phyloP scores from a whole-genome alignment of 148 eudicot species.

The Camellia granthamiana region DNA sequence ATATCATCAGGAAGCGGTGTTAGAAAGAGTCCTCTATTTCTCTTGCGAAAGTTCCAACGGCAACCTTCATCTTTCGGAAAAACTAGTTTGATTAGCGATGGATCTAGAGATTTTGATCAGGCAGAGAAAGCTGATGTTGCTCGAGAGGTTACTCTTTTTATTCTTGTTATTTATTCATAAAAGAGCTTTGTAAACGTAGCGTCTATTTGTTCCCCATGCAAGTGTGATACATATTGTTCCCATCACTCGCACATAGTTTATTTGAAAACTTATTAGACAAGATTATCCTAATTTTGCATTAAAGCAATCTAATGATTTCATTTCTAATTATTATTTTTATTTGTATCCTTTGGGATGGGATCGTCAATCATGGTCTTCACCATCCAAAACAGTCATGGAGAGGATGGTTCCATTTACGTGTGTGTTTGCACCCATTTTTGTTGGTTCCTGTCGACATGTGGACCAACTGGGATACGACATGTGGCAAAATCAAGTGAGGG shows the following conservation, averaged over 20 bases:
- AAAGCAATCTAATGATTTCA: not conserved
- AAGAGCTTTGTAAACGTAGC: not conserved
- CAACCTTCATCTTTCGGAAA: constrained; percentile 39
- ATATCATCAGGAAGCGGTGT: constrained; percentile 64
- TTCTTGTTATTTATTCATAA: too few relatives aligned
- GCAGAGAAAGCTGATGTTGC: constrained; percentile 79
- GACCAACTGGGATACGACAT: too few relatives aligned
- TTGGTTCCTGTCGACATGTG: too few relatives aligned
- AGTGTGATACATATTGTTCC: too few relatives aligned
- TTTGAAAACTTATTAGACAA: not conserved
- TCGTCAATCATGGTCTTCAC: not conserved
- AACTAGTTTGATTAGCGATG: constrained; percentile 50
- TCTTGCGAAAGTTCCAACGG: constrained; percentile 41
- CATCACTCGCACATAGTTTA: not conserved
- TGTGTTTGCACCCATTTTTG: too few relatives aligned
- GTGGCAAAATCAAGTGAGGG: too few relatives aligned
- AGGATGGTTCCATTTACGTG: not conserved
- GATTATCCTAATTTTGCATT: not conserved
- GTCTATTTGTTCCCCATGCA: not conserved
- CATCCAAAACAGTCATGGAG: not conserved
- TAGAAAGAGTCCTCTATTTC: constrained; percentile 50
- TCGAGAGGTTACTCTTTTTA: constrained; percentile 58
- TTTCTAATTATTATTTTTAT: too few relatives aligned
- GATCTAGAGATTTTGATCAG: constrained; percentile 58
- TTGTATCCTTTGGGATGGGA: too few relatives aligned